Conservation (phyloP, 306 rosid genomes). For the Vigna nakashimae region DNA sequence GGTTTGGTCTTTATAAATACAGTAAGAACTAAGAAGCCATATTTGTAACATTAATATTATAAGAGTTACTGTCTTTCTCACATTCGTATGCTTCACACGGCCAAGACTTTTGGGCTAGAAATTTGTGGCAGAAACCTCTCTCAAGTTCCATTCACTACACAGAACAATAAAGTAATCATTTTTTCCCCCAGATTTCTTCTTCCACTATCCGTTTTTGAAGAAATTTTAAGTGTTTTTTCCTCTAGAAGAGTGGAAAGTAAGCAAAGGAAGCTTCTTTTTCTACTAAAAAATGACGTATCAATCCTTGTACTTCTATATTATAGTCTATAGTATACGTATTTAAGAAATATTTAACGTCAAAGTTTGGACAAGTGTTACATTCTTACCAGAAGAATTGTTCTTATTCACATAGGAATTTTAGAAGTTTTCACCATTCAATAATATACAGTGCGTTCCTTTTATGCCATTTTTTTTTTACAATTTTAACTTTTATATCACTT, state of each 20-base stretch:
- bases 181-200: slow-evolving; percentile 19
- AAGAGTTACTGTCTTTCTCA: too few species aligned
- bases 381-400: not conserved
- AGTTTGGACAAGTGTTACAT: not conserved
- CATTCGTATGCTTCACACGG: too few species aligned
- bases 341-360: not conserved
- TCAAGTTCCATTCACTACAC: not conserved
- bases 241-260: slow-evolving; percentile 50
- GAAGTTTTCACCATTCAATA: too few species aligned
- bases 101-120: not conserved
- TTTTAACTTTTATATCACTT: too few species aligned
- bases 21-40: not conserved
- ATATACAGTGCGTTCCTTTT: too few species aligned
- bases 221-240: not conserved
- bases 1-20: not conserved
- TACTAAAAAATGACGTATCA: not conserved
- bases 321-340: too few species aligned
- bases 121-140: not conserved
- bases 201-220: slow-evolving; percentile 19
- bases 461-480: not conserved
- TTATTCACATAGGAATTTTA: too few species aligned
- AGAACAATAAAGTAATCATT: slow-evolving; percentile 11
- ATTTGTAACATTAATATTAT: not conserved
- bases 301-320: not conserved
- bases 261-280: not conserved